Base-by-base conservation (phyloP, 768 basidiomycete genomes). In the Pisolithus sp. region DNA sequence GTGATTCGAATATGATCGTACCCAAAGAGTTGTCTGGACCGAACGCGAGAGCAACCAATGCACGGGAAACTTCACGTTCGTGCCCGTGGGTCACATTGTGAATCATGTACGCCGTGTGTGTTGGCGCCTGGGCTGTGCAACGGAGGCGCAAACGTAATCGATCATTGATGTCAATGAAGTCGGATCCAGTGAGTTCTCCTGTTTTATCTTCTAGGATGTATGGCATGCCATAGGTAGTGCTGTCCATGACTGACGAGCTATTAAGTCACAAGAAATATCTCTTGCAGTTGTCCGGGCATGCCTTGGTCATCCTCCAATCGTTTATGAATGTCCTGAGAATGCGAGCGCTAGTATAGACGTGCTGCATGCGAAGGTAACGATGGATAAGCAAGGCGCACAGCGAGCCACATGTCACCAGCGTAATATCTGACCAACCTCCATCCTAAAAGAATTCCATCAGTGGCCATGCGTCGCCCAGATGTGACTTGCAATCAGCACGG, bases 181-280 rank as follows among this genome's bases (percentile, higher is more conserved):
- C 76, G 4, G 82, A 77, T 34, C 76, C 80, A 12, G 70, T 68
- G 36, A 82, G 65, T 34, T 60, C 66, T 4, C 83, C 83, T 6
- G 76, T 77, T 50, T 70, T 77, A 68, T 86, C 85, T 61, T 84
- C 81, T 51, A 88, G 78, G 58, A 85, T 76, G 65, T 70, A 78
- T 37, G 82, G 79, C 59, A 84, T 69, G 51, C 78, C 79, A 53
- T 78, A 81, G 50, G 69, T 72, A 13, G 75, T 72, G 23, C 18
- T 12, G 38, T 61, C 54, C 63, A 62, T 65, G 57, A 42, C 36
- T 58, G 53, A 41, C 31, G 13, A 18, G 50, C 36, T 40, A 34
- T 34, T 13, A 13, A 34, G 34, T 4, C 34, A 34, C 34, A 34
- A 12, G 34, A 34, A 15, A 34, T 34, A 34, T 42, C 23, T 42